Conservation (phyloP, 345 rosid genomes). For the Eucalyptus sideroxylon region DNA sequence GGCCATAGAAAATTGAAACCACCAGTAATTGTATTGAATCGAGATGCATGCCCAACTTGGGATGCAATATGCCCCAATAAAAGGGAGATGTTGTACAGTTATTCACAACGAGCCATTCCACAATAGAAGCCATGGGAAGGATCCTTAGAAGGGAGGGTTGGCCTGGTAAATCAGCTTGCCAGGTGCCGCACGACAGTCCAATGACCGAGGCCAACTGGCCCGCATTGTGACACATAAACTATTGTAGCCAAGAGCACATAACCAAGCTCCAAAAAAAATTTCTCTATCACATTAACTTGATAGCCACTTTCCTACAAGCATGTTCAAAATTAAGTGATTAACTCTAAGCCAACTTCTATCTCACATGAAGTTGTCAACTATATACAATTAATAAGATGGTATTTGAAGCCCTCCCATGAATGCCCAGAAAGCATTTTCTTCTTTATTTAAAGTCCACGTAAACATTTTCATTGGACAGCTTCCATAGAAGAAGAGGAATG, state of each 20-base stretch:
- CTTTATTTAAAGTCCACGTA: neutral
- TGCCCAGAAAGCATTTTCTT: neutral
- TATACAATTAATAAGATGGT: neutral
- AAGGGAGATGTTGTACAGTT: neutral
- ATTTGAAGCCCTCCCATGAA: neutral
- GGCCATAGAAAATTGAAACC: neutral
- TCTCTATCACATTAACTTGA: neutral
- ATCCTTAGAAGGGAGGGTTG: neutral
- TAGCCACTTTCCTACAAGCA: neutral
- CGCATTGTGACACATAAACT: neutral
- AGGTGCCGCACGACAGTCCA: neutral
- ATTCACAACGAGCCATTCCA: neutral
- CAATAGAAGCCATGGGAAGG: neutral
- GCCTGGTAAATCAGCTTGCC: neutral
- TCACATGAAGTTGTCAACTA: neutral
- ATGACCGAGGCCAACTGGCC: neutral
- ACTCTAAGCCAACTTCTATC: neutral
- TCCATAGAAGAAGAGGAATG: neutral
- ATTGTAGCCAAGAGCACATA: neutral
- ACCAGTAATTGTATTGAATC: neutral
- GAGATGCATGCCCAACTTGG: neutral
- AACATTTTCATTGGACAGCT: neutral
- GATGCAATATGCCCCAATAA: neutral
- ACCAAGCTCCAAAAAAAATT: neutral
- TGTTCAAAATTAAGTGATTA: neutral